These are phyloP conservation scores for Ophiostoma novo-ulmi DNA, from an alignment of 2,329 filamentous ascomycete genomes.

Conservation along the genomic window DNA sequence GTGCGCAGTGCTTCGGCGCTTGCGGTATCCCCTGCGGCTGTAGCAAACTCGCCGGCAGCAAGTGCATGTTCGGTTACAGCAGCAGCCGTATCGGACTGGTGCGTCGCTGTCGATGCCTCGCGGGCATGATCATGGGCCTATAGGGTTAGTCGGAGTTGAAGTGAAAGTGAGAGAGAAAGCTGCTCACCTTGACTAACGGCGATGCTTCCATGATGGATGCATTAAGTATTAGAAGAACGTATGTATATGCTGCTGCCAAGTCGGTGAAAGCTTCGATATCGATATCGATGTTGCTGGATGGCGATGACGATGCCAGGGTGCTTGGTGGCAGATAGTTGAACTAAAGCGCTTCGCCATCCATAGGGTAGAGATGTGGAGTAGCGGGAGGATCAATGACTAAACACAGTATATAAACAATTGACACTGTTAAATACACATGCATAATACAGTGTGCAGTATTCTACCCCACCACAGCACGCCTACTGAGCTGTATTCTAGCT, in stretches of 20 bases:
- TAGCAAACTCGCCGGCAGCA: slow-evolving; percentile 83
- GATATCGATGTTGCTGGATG: background rate
- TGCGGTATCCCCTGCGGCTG: slow-evolving; percentile 67
- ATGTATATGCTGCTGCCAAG: background rate
- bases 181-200: slow-evolving; percentile 57
- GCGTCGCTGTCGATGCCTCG: slow-evolving; percentile 71
- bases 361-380: background rate
- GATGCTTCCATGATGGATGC: slow-evolving; percentile 59
- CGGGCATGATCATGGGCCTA: slow-evolving; percentile 85
- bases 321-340: background rate
- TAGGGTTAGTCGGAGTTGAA: background rate
- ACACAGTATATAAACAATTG: background rate
- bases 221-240: background rate
- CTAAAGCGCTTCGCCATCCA: background rate
- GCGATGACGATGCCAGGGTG: background rate
- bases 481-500: background rate
- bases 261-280: background rate
- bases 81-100: slow-evolving; percentile 69
- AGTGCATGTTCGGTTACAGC: slow-evolving; percentile 84
- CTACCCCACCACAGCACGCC: background rate
- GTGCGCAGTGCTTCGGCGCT: slow-evolving; percentile 73
- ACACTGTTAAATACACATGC: background rate
- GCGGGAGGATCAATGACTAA: background rate
- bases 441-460: background rate
- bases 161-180: background rate